Evolutionary conservation across 2,329 filamentous ascomycete genomes (phyloP).

Genomic region (Fusarium oligoseptatum): DNA sequence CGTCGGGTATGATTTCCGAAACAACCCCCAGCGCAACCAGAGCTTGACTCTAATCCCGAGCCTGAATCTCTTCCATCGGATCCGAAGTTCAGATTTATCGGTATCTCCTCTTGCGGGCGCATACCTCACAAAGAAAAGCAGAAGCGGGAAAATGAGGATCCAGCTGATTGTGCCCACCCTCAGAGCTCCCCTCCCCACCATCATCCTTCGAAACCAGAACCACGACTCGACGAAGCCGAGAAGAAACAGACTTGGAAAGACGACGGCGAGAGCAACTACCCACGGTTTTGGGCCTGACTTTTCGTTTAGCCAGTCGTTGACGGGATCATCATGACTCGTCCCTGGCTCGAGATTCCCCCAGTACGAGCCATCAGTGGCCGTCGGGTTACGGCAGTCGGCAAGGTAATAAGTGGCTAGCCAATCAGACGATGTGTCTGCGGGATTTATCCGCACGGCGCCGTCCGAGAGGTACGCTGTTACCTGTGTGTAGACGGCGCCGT

Average conservation of each 20-base stretch:
- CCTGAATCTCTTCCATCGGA: constrained; percentile 24
- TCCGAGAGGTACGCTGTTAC: constrained; percentile 33
- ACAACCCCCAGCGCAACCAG: constrained; percentile 38
- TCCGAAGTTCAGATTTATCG: constrained; percentile 25
- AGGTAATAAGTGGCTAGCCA: constrained; percentile 38
- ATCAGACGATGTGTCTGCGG: constrained; percentile 7
- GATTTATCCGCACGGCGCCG: constrained; percentile 19
- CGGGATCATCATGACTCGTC: not conserved
- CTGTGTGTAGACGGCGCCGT: constrained; percentile 18
- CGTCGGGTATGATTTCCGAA: constrained; percentile 27
- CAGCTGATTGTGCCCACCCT: constrained; percentile 49
- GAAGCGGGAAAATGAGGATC: constrained; percentile 41
- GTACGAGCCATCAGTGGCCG: constrained; percentile 12
- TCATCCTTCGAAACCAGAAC: constrained; percentile 50
- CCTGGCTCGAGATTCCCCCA: constrained; percentile 14
- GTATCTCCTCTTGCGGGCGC: constrained; percentile 14
- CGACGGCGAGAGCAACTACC: constrained; percentile 44
- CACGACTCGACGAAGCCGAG: constrained; percentile 49
- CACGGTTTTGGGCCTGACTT: constrained; percentile 16
- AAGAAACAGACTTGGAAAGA: constrained; percentile 48
- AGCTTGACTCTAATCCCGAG: constrained; percentile 24
- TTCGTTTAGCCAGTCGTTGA: constrained; percentile 3
- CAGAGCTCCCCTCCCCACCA: constrained; percentile 47
- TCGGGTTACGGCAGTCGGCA: constrained; percentile 33
- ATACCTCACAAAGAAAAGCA: constrained; percentile 30